Evolutionary conservation across 176 grass and related monocot genomes (phyloP).

Genomic region (Elymus sibiricus): DNA sequence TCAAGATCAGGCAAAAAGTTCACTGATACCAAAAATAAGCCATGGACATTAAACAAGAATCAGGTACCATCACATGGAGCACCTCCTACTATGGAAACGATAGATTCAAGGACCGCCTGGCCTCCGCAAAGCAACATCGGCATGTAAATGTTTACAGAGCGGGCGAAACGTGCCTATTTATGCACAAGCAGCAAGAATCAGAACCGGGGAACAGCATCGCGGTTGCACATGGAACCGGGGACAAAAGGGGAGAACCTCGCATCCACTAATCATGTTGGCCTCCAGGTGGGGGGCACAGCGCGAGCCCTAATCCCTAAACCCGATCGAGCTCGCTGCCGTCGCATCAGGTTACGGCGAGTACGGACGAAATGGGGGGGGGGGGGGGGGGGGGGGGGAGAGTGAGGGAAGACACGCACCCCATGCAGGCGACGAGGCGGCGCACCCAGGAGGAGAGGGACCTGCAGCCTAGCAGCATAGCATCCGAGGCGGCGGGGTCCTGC

Average conservation of each 20-base stretch:
- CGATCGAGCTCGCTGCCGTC: not conserved
- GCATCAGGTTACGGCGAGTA: not conserved
- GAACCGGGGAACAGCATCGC: constrained; percentile 1
- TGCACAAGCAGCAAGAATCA: not conserved
- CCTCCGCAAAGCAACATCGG: not conserved
- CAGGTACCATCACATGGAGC: constrained; percentile 14
- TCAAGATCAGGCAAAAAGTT: constrained; percentile 9
- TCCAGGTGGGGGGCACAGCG: not conserved
- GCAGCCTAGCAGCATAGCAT: constrained; percentile 65
- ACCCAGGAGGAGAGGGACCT: constrained; percentile 71
- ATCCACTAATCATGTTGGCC: not conserved
- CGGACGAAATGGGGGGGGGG: not conserved
- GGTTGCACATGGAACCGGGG: not conserved
- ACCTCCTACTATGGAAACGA: not conserved
- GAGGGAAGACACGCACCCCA: constrained; percentile 61
- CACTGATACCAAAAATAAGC: not conserved
- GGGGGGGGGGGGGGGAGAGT: too few relatives aligned
- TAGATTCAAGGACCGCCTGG: not conserved
- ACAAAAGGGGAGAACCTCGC: not conserved
- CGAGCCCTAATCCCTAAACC: not conserved
- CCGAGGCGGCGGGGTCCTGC: not conserved
- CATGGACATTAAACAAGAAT: constrained; percentile 26
- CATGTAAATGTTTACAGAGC: not conserved
- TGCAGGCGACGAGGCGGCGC: constrained; percentile 71
- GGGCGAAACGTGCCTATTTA: not conserved